Conservation (phyloP, 176 grass and related monocot species). For the Dactylis glomerata region DNA sequence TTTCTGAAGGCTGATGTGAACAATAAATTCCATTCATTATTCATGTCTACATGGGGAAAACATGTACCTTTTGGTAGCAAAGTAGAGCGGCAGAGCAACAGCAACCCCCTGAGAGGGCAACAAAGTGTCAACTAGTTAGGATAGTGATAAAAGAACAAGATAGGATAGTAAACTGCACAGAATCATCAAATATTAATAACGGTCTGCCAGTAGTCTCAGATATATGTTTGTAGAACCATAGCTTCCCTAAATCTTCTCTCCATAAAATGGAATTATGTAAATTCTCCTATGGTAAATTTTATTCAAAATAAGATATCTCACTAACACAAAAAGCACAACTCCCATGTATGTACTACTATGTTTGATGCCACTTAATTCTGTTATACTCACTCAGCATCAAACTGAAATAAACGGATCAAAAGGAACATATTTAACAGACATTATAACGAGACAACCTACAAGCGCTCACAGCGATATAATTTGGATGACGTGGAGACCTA, state of each 20-base stretch:
- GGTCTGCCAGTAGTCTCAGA: not conserved
- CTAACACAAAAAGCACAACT: not conserved
- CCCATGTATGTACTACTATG: not conserved
- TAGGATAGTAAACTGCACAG: not conserved
- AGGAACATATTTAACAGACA: not conserved
- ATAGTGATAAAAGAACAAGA: not conserved
- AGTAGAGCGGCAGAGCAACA: conserved; percentile 97
- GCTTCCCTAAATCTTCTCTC: not conserved
- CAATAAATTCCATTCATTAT: not conserved
- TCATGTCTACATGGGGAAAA: conserved; percentile 26
- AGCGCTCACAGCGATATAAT: not conserved
- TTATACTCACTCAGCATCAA: not conserved
- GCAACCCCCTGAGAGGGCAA: conserved; percentile 74
- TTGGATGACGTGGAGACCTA: not conserved
- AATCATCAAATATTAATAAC: not conserved
- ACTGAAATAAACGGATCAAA: not conserved
- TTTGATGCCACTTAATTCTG: not conserved
- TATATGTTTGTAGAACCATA: conserved; percentile 10
- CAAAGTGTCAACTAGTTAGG: conserved; percentile 14
- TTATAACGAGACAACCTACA: not conserved
- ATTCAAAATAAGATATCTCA: not conserved
- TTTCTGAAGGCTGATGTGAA: not conserved
- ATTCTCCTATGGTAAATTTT: not conserved
- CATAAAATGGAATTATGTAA: not conserved
- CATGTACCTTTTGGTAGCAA: conserved; percentile 85